Conservation (phyloP, 768 basidiomycete species). For the Serendipita sp. region DNA sequence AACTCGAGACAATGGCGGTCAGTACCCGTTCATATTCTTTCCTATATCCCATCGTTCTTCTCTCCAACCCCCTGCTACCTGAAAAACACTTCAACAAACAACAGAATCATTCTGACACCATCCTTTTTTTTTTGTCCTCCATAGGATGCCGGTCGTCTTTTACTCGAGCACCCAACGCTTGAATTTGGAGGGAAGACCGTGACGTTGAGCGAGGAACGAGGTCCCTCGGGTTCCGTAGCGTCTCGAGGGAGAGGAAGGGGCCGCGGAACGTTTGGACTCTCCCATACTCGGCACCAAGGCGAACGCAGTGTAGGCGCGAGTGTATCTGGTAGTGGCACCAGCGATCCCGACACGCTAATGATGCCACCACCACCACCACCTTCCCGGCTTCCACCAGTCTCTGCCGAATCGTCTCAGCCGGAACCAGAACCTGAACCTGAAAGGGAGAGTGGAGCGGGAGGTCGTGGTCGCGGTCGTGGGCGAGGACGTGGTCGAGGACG, state of each 20-base stretch:
- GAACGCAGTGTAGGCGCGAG: neutral
- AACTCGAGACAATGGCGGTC: slow-evolving; percentile 25
- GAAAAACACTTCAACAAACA: neutral
- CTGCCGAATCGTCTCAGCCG: neutral
- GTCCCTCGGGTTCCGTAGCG: neutral
- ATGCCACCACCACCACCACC: neutral
- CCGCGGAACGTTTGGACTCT: neutral
- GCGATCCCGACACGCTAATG: neutral
- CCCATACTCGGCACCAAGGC: neutral
- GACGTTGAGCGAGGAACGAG: slow-evolving; percentile 38
- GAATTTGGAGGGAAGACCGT: slow-evolving; percentile 49
- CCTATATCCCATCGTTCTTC: neutral
- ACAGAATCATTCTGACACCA: neutral
- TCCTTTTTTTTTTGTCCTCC: no score
- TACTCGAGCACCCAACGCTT: slow-evolving; percentile 58
- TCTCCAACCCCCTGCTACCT: no score
- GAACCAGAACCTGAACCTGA: no score
- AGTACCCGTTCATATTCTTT: neutral
- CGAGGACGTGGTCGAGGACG: neutral
- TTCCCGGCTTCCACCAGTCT: no score
- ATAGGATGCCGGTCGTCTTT: slow-evolving; percentile 71
- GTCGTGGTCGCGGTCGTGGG: neutral
- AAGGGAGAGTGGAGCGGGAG: no score
- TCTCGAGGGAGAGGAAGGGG: neutral
- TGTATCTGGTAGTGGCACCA: no score